Base-by-base conservation (phyloP, 1,284 basidiomycete species). In the Ustilago tritici region DNA sequence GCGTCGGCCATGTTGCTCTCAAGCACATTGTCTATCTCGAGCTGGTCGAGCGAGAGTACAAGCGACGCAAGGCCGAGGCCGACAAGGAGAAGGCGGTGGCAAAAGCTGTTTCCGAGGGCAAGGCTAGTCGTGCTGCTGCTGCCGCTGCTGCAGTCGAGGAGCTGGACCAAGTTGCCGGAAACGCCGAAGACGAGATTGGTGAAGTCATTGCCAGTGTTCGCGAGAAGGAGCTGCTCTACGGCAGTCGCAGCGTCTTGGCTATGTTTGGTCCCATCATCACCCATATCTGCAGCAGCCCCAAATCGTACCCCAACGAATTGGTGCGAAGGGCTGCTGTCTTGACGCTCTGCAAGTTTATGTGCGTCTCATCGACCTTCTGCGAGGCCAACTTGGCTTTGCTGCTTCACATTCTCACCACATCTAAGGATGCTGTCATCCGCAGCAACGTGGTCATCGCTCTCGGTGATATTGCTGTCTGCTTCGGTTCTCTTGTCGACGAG, bases 11-110 rank as follows among this genome's bases (percentile, higher is more conserved):
- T 86, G 93, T 97, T 19, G 95, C 95, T 7, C 93, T 99, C 87
- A 98, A 98, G 87, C 95, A 99, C 75, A 94, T 98, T 65, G 95
- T 97, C 31, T 97, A 95, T 85, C 90, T 99, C 36, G 96, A 99
- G 87, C 89, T 98, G 50, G 93, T 98, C n/a, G 96, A 99, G 87
- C 89, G 95, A 43, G 96, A 99, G 85, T 93, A 93, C 91, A 99
- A 99, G 88, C 89, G 95, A 15, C 92, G 96, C 86, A 98, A 98
- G 88, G 94, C 96, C 63, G 94, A 94, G 84, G 92, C 91, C 68
- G 92, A 89, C 23, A 89, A 92, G 80, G 76, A 75, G 11, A 82
- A 82, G 69, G 67, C 64, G 1, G 60, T 67, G n/a, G 79, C 72
- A 17, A 79, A 80, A 61, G 74, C 76, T 14, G 77, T 78, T 1